Evolutionary conservation across 768 basidiomycete species (phyloP), one percentile per base, ranked within the genome.

Genomic region (Tulasnella sp.): DNA sequence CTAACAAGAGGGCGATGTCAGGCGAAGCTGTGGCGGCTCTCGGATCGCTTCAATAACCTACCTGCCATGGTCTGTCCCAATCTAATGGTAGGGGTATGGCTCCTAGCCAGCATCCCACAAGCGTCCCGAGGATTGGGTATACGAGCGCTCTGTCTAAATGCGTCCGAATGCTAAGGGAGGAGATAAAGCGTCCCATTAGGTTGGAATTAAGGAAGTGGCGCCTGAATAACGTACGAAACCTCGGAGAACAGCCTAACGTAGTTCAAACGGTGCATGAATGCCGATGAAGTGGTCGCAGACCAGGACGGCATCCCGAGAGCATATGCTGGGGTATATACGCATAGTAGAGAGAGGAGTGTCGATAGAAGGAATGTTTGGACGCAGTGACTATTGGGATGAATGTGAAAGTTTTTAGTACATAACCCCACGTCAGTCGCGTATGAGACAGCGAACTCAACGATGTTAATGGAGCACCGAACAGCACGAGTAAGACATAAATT

Each of bases 41-140:
- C 11, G 41, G 41, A 43, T 43, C 41, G 19, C 41, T 10, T 11
- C 41, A 43, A 43, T 43, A n/a, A 72, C 80, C 59, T 54, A 88
- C 92, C 85, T 97, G 94, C 93, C 93, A 97, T 5, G 93, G 90
- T 38, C 91, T 79, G 67, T 92, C 92, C 94, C 94, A 98, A 71
- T 98, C 94, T 17, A 98, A 80, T 0, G 90, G 87, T 48, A 92
- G 84, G 1, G 91, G 88, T 48, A 93, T 75, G 9, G 79, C 81
- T 15, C 92, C 92, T 12, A 78, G 34, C 93, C 92, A 96, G 45
- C 79, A 76, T 4, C 93, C 94, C 19, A 83, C 27, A 44, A 86
- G 63, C 0, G 87, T 74, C 42, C 89, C 89, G 24, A 84, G 66
- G 10, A 80, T 78, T 15, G 94, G 89, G 65, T 88, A 92, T 17